Percentiles rank a stretch among this genome's conserved stretches.
phyloP scores from a whole-genome alignment of 2,329 filamentous ascomycete genomes.

The Fusarium sterilihyphosum region DNA sequence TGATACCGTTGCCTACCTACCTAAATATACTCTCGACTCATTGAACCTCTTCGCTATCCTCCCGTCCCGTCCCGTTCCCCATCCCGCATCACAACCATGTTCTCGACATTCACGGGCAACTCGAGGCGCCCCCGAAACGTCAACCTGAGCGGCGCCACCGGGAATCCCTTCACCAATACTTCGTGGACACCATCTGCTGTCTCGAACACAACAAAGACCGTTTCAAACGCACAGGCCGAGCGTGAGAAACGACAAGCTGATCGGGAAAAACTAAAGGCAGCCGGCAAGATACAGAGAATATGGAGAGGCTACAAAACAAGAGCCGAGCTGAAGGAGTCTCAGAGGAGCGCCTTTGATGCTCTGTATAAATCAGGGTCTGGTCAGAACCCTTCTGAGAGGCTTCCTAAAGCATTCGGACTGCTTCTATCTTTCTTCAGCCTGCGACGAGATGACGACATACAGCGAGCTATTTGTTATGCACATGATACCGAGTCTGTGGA shows the following conservation, averaged over 20 bases:
- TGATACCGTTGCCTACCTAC: slow-evolving; percentile 17
- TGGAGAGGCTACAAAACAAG: slow-evolving; percentile 83
- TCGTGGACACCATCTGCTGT: slow-evolving; percentile 66
- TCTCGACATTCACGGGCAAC: slow-evolving; percentile 89
- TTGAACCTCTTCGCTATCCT: not conserved
- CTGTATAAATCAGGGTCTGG: slow-evolving; percentile 56
- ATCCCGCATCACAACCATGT: slow-evolving; percentile 66
- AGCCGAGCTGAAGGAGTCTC: slow-evolving; percentile 63
- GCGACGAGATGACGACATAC: slow-evolving; percentile 56
- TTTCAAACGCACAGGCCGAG: slow-evolving; percentile 89
- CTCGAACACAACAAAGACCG: slow-evolving; percentile 76
- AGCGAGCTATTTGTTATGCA: slow-evolving; percentile 58
- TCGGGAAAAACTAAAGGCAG: slow-evolving; percentile 78
- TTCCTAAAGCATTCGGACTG: slow-evolving; percentile 56
- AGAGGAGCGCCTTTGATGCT: slow-evolving; percentile 71
- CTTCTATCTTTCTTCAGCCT: slow-evolving; percentile 62
- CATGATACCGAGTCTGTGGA: slow-evolving; percentile 53
- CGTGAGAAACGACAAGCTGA: slow-evolving; percentile 83
- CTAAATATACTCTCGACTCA: slow-evolving; percentile 8
- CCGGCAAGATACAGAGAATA: slow-evolving; percentile 76
- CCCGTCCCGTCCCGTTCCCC: not conserved
- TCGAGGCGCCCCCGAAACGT: slow-evolving; percentile 89
- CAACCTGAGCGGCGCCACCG: slow-evolving; percentile 87
- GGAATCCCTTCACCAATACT: slow-evolving; percentile 80
- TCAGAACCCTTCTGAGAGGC: slow-evolving; percentile 49